Percentiles rank a stretch among this genome's conserved stretches.
These are phyloP conservation scores for Nannochloris sp. DNA, from an alignment of 139 green algal genomes.

Conservation along the genomic window DNA sequence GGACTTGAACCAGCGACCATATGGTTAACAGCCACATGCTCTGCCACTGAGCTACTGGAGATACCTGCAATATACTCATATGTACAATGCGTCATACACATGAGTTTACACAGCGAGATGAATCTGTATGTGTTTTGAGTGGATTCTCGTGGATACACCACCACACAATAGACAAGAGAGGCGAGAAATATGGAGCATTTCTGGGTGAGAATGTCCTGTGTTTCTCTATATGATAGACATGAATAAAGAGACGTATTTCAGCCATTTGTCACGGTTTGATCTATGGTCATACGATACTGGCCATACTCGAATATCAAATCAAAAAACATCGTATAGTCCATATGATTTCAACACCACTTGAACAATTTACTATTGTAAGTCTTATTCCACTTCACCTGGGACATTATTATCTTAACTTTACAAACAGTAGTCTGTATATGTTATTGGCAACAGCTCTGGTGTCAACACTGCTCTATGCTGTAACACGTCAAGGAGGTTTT, in stretches of 20 bases:
- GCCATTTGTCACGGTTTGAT: no score
- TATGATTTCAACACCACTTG: constrained; percentile 41
- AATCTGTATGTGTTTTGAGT: no score
- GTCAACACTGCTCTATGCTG: constrained; percentile 24
- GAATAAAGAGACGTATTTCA: background rate
- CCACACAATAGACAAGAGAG: no score
- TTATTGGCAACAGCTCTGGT: constrained; percentile 28
- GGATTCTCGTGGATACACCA: no score
- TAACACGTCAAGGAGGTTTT: constrained; percentile 34
- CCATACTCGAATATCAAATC: no score
- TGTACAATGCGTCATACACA: background rate
- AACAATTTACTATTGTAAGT: constrained; percentile 46
- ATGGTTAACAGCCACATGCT: constrained; percentile 56
- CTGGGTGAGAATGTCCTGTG: constrained; percentile 20
- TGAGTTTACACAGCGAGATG: no score
- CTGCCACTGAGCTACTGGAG: constrained; percentile 56
- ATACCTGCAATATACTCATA: constrained; percentile 10
- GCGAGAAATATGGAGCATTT: no score
- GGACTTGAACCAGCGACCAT: constrained; percentile 52
- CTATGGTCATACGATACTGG: no score
- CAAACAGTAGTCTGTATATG: constrained; percentile 41
- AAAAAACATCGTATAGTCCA: background rate
- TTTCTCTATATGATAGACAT: constrained; percentile 22
- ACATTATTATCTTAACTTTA: constrained; percentile 41
- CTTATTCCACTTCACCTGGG: constrained; percentile 35